Percentiles rank a stretch among this genome's conserved stretches.
These are phyloP conservation scores for Odontarrhena argentea DNA, from an alignment of 345 rosid genomes.

Conservation along the genomic window DNA sequence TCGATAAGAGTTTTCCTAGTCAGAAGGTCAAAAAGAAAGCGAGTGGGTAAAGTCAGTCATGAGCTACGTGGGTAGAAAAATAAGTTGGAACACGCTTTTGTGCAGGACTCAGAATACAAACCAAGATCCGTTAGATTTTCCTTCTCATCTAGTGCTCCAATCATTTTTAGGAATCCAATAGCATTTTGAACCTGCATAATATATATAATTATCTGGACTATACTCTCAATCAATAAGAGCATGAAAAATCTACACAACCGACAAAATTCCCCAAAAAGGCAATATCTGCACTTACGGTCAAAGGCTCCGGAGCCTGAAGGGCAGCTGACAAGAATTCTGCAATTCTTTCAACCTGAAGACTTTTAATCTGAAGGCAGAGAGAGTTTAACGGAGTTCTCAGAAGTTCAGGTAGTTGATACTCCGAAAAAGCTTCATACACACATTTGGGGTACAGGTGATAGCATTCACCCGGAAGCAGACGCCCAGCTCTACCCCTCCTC, in stretches of 20 bases:
- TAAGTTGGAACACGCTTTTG: constrained; percentile 6
- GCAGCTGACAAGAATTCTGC: constrained; percentile 96
- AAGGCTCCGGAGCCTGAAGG: constrained; percentile 84
- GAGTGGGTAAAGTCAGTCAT: constrained; percentile 19
- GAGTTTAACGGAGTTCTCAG: constrained; percentile 97
- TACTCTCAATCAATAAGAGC: not conserved
- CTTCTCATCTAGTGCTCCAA: constrained; percentile 86
- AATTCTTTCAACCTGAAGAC: constrained; percentile 84
- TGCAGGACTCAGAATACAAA: constrained; percentile 46
- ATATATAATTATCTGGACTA: constrained; percentile 3
- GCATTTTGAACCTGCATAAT: constrained; percentile 89
- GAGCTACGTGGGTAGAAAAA: constrained; percentile 8
- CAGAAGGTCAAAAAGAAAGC: constrained; percentile 27
- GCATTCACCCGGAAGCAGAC: constrained; percentile 93
- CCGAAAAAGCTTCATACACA: constrained; percentile 91
- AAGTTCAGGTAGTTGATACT: constrained; percentile 98
- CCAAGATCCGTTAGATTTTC: constrained; percentile 96
- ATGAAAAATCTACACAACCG: not conserved
- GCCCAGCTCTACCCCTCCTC: constrained; percentile 99
- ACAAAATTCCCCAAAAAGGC: not conserved
- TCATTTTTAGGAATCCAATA: constrained; percentile 84
- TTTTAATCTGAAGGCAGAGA: constrained; percentile 98
- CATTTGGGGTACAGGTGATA: constrained; percentile 91
- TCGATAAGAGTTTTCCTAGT: constrained; percentile 78
- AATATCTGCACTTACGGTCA: constrained; percentile 70